A percentile compares a stretch with the other conserved stretches of the same genome.
These are phyloP conservation scores for Uronychia setigera DNA, from an alignment of 73 alveolate species.

Conservation along the genomic window DNA sequence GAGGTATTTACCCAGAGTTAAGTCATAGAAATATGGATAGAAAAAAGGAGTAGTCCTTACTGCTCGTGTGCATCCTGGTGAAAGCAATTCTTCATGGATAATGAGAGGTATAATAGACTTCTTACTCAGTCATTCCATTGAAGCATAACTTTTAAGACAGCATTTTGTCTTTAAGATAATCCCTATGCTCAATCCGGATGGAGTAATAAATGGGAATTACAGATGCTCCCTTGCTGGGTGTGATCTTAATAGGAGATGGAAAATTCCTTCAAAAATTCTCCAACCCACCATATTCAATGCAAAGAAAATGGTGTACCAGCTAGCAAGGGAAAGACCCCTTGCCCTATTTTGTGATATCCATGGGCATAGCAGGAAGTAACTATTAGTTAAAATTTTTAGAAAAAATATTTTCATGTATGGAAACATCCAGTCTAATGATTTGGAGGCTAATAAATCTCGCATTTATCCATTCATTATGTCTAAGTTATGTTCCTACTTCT, in stretches of 20 bases:
- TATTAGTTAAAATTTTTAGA: neutral
- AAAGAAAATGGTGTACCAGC: conserved; percentile 62
- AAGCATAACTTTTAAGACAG: conserved; percentile 70
- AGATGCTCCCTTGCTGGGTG: conserved; percentile 78
- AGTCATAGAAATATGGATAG: conserved; percentile 35
- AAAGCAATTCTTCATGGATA: conserved; percentile 70
- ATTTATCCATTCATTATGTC: conserved; percentile 45
- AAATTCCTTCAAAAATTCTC: conserved; percentile 71
- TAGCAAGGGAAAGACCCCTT: conserved; percentile 47
- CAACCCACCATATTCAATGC: conserved; percentile 74
- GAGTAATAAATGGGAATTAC: conserved; percentile 79
- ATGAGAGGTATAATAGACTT: conserved; percentile 73
- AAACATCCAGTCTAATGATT: conserved; percentile 15
- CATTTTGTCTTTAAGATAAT: conserved; percentile 69
- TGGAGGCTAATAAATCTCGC: conserved; percentile 12
- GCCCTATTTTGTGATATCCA: conserved; percentile 76
- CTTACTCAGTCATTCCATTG: conserved; percentile 63
- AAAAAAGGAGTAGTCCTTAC: conserved; percentile 41
- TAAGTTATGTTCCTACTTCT: conserved; percentile 19
- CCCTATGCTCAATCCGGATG: conserved; percentile 86
- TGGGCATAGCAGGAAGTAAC: conserved; percentile 61
- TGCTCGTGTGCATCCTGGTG: conserved; percentile 85
- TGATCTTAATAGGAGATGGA: conserved; percentile 82
- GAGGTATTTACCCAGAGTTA: conserved; percentile 7
- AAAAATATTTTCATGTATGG: conserved; percentile 52